Evolutionary conservation across 2,329 filamentous ascomycete species (phyloP), one percentile per base, ranked within the genome.

Genomic region (Drechslerella coelobrocha): DNA sequence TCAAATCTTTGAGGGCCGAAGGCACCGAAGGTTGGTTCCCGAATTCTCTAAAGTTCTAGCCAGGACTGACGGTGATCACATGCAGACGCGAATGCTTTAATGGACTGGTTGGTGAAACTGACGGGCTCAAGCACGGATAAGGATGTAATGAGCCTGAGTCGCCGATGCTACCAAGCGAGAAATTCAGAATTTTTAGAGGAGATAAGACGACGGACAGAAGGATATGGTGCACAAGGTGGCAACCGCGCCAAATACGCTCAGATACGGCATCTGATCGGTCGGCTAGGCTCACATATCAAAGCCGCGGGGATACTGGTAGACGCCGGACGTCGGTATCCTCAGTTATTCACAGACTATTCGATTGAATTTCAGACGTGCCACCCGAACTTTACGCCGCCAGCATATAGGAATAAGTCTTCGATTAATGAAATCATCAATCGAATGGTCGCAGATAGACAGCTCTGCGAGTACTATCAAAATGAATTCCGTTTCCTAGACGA

Each of bases 391-490:
- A 45, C 21, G 14, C 37, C 57, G 10, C 57, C 56, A 17, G 9
- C 31, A 9, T 61, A 61, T 17, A n/a, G 34, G 17, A 17, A 27
- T 7, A 31, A 45, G 12, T n/a, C 23, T 3, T 61, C 48, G 8
- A 52, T 61, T 4, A 53, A 61, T 8, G 26, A n/a, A 7, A 61
- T 61, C 23, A 53, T 61, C 24, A 52, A 45, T 0, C 31, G 48
- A 5, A 61, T 61, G 57, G 19, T 45, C 7, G 41, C 12, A 2
- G 34, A 52, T 14, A 31, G 31, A 19, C 7, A 24, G 0, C 9
- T n/a, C 0, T 53, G 48, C 34, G 17, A 53, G 10, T 34, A 8
- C 12, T 53, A 53, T 27, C 48, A 53, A 21, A 34, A 34, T 2
- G 47, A 45, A 37, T 7, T 53, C 14, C 12, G 24, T 29, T 5